phyloP scores from a whole-genome alignment of 345 rosid genomes.

The Lepidium aucheri region DNA sequence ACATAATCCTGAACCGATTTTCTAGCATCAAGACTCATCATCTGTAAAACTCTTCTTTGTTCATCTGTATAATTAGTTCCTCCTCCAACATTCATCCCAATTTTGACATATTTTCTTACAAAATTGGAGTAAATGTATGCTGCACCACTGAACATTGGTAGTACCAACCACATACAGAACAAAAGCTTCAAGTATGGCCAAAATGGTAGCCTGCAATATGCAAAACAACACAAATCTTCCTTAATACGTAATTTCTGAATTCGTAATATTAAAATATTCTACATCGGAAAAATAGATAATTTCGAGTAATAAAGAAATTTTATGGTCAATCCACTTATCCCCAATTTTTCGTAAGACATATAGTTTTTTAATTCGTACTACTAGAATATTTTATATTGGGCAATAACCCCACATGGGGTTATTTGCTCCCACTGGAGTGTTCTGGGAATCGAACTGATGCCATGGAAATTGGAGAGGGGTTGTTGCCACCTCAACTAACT shows the following conservation, averaged over 20 bases:
- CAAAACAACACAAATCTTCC: too few species aligned
- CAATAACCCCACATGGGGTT: too few species aligned
- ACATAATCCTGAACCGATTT: constrained; percentile 59
- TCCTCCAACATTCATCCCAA: constrained; percentile 38
- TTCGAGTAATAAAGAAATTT: too few species aligned
- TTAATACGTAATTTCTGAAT: neutral
- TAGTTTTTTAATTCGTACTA: too few species aligned
- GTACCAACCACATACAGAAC: constrained; percentile 79
- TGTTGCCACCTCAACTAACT: too few species aligned
- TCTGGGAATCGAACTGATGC: too few species aligned
- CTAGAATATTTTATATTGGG: too few species aligned
- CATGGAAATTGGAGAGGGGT: too few species aligned
- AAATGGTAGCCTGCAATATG: constrained; percentile 62
- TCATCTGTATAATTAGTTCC: constrained; percentile 40
- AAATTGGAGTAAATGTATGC: constrained; percentile 64
- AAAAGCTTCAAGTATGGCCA: constrained; percentile 74
- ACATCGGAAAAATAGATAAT: too few species aligned
- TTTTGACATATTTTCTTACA: constrained; percentile 54
- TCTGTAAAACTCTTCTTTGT: constrained; percentile 69
- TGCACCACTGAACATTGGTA: constrained; percentile 82
- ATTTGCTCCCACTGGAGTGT: too few species aligned
- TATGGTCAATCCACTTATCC: too few species aligned
- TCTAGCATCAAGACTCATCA: constrained; percentile 87
- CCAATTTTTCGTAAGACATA: too few species aligned
- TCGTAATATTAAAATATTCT: neutral